Conservation (phyloP, 2,329 filamentous ascomycete genomes). For the Fusarium sp. region DNA sequence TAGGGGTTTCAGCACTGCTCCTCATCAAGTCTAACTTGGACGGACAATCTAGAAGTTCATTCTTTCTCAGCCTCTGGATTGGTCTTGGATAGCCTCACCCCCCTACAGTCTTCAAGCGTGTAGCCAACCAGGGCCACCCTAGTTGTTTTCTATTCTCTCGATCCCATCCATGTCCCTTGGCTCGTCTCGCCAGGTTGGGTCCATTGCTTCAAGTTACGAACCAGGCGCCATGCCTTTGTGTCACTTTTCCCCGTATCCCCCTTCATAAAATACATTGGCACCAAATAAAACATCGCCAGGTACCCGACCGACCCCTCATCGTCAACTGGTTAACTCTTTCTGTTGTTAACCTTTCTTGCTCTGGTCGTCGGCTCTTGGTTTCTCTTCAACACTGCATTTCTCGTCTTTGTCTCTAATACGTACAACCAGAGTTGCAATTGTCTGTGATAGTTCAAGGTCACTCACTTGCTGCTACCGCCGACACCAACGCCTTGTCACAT, state of each 20-base stretch:
- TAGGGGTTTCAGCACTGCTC: conserved; percentile 23
- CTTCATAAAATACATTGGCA: conserved; percentile 49
- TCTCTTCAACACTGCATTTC: conserved; percentile 16
- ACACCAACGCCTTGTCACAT: conserved; percentile 45
- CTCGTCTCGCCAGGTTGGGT: conserved; percentile 46
- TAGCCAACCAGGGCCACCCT: conserved; percentile 37
- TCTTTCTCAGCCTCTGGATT: conserved; percentile 20
- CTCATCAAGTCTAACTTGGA: conserved; percentile 11
- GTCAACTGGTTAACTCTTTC: conserved; percentile 31
- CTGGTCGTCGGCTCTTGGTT: conserved; percentile 10
- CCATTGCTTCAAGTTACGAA: conserved; percentile 50
- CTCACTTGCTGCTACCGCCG: conserved; percentile 36
- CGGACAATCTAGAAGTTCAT: conserved; percentile 16
- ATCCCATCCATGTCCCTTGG: conserved; percentile 45
- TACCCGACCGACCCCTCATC: conserved; percentile 47
- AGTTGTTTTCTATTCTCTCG: conserved; percentile 35
- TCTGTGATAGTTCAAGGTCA: conserved; percentile 13
- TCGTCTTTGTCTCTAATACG: conserved; percentile 14
- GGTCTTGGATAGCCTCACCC: conserved; percentile 36
- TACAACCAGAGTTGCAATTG: conserved; percentile 14
- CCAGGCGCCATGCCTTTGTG: conserved; percentile 47
- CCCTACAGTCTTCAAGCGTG: conserved; percentile 10
- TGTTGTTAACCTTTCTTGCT: conserved; percentile 25
- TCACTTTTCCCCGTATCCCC: conserved; percentile 49
- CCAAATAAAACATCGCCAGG: conserved; percentile 49